Base-by-base conservation (phyloP, 768 basidiomycete genomes). In the Cyclocybe cylindracea region DNA sequence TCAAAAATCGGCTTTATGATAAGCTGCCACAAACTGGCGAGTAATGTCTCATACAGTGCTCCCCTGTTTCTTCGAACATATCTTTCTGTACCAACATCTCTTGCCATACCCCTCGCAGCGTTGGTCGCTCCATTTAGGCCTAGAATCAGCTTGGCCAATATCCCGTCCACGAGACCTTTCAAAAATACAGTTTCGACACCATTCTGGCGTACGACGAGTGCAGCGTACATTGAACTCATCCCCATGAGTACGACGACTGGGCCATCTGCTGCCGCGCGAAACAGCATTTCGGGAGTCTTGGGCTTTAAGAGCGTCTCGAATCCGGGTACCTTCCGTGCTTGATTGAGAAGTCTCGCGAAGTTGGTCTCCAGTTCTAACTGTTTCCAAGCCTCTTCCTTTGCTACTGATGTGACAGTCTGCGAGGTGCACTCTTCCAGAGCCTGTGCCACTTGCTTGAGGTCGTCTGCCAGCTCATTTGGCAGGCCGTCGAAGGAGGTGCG, bases 271-370 rank as follows among this genome's bases (percentile, higher is more conserved):
- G 57, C 44, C 1, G 44, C 46, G 6, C 49, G 19, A 14, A 58
- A 9, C 8, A 58, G 38, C 4, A n/a, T 39, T 19, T 55, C 49
- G 34, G 48, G 24, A n/a, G n/a, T 36, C 14, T 51, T 51, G 4
- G 57, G 57, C 44, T 36, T 44, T 41, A 58, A 33, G 7, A 58
- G 36, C 7, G 49, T 45, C 33, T 58, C 44, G 13, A 55, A 52
- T 4, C 50, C 57, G 5, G 50, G 53, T 10, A 58, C 19, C 10
- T 11, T 10, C 10, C 57, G 44, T 29, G 49, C 53, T 14, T 37
- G 31, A 14, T 11, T 31, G 14, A 55, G 32, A 18, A 55, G 45
- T 14, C 39, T 34, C 10, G 31, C 24, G 13, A 57, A 57, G 11
- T 24, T 33, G 11, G 11, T n/a, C 35, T 57, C 56, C 29, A 57